Percentiles rank a stretch among this genome's conserved stretches.
phyloP scores from a whole-genome alignment of 805 yeast genomes.

The Wickerhamiella spandovensis region DNA sequence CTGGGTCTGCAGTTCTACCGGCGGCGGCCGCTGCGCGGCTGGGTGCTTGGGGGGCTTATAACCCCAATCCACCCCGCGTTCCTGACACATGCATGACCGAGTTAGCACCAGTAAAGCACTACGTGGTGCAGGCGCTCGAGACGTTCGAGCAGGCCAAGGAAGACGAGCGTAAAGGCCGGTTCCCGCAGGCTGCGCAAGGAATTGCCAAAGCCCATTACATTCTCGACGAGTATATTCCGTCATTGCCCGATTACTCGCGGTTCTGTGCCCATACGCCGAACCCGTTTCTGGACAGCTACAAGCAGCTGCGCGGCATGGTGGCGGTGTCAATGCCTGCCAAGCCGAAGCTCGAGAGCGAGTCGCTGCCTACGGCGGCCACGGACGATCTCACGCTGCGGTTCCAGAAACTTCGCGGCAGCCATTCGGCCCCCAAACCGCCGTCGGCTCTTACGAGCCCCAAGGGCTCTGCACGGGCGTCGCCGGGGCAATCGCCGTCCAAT shows the following conservation, averaged over 20 bases:
- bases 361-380: neutral
- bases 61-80: neutral
- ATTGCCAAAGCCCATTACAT: conserved; percentile 4
- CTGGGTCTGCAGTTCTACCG: neutral
- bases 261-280: neutral
- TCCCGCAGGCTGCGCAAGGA: conserved; percentile 6
- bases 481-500: no score
- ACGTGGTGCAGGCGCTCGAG: conserved; percentile 4
- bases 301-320: neutral
- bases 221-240: conserved; percentile 5
- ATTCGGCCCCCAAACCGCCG: neutral
- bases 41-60: neutral
- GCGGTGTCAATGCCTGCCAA: neutral
- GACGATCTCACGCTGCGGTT: neutral
- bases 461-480: no score
- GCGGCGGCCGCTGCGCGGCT: neutral
- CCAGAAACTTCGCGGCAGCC: neutral
- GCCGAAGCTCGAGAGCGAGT: neutral
- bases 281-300: conserved; percentile 3
- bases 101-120: neutral
- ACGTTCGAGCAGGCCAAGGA: conserved; percentile 6
- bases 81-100: conserved; percentile 2
- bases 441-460: neutral
- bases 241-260: neutral
- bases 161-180: conserved; percentile 8